Evolutionary conservation across 108 stramenopile genomes (phyloP).

Genomic region (Stephanodiscus triporus): DNA sequence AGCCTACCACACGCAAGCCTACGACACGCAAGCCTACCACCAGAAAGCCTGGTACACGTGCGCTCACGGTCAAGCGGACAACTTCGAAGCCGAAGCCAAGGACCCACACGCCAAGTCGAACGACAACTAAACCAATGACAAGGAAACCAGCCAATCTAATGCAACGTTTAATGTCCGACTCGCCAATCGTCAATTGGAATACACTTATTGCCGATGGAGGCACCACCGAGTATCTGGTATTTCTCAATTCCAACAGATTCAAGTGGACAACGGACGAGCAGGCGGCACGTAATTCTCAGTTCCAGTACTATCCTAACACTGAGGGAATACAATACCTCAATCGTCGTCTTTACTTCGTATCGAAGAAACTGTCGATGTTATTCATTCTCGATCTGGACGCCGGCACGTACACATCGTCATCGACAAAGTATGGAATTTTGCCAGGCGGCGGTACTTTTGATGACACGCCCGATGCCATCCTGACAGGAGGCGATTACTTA

Average conservation of each 20-base stretch:
- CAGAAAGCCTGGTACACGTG: too few species aligned
- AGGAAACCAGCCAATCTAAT: too few species aligned
- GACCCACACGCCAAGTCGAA: too few species aligned
- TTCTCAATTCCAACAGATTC: constrained; percentile 25
- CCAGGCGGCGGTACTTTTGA: constrained; percentile 39
- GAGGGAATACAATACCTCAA: constrained; percentile 54
- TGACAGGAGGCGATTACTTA: constrained; percentile 29
- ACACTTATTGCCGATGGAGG: constrained; percentile 9
- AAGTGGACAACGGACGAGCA: constrained; percentile 41
- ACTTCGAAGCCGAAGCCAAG: too few species aligned
- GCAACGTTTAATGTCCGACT: not conserved
- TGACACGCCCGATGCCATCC: constrained; percentile 37
- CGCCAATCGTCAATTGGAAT: not conserved
- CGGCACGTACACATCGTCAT: constrained; percentile 3
- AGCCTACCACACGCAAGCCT: too few species aligned
- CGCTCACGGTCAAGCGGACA: too few species aligned
- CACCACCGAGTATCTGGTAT: constrained; percentile 5
- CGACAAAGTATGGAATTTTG: constrained; percentile 9
- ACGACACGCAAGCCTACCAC: too few species aligned
- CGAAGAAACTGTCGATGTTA: constrained; percentile 32
- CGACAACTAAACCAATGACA: too few species aligned
- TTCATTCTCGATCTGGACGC: constrained; percentile 38
- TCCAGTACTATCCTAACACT: constrained; percentile 24
- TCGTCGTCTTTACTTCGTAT: constrained; percentile 41
- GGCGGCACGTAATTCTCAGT: constrained; percentile 30